These are phyloP conservation scores for Pistacia integerrima DNA, from an alignment of 345 rosid species.

Conservation along the genomic window DNA sequence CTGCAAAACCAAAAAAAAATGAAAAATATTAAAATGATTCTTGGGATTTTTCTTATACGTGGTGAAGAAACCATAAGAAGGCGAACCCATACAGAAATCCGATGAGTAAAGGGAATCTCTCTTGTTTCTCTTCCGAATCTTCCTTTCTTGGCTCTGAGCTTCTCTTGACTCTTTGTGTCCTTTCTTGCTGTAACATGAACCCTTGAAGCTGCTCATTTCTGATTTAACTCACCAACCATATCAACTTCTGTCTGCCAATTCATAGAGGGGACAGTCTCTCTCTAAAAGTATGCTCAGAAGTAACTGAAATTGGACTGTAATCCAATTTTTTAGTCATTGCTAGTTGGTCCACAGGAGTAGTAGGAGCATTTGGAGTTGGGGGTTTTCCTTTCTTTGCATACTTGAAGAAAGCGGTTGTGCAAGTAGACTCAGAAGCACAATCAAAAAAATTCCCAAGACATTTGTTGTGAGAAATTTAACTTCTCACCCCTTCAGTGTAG, in stretches of 20 bases:
- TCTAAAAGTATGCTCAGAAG: slow-evolving; percentile 12
- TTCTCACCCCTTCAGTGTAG: slow-evolving; percentile 4
- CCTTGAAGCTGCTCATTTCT: slow-evolving; percentile 60
- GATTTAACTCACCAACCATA: slow-evolving; percentile 42
- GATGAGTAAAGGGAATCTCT: slow-evolving; percentile 73
- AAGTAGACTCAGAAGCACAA: slow-evolving; percentile 39
- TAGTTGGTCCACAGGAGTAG: slow-evolving; percentile 20
- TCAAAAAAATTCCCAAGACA: slow-evolving; percentile 30
- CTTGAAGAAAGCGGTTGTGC: slow-evolving; percentile 36
- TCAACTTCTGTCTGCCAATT: slow-evolving; percentile 41
- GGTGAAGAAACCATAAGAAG: slow-evolving; percentile 81
- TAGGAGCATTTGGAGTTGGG: slow-evolving; percentile 17
- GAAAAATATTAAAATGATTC: slow-evolving; percentile 23
- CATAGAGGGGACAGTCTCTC: too few species aligned
- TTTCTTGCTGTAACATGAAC: slow-evolving; percentile 32
- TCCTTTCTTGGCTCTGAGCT: slow-evolving; percentile 50
- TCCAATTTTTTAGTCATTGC: slow-evolving; percentile 27
- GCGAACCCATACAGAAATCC: slow-evolving; percentile 53
- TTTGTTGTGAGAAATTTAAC: slow-evolving; percentile 11
- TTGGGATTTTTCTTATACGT: slow-evolving; percentile 61
- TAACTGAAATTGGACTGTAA: slow-evolving; percentile 24
- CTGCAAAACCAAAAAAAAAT: slow-evolving; percentile 31
- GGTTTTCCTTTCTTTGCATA: slow-evolving; percentile 30
- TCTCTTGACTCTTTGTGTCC: slow-evolving; percentile 31
- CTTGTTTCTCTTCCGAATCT: slow-evolving; percentile 35